These are phyloP conservation scores for Linnemannia elongata DNA, from an alignment of 192 early-diverging fungal genomes.

Conservation along the genomic window DNA sequence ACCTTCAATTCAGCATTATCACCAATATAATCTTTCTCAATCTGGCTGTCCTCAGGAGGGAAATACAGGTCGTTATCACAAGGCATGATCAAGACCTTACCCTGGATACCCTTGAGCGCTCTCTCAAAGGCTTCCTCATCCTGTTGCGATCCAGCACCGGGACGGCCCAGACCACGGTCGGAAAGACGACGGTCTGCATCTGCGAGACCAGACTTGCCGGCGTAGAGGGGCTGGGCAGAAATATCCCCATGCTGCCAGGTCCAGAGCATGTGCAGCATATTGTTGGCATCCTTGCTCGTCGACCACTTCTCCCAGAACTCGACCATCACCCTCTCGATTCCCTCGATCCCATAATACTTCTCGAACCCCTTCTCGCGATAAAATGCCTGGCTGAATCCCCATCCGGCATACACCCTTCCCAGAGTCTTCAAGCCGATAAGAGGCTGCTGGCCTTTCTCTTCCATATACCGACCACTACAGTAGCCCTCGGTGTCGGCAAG, in stretches of 20 bases:
- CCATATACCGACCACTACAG: conserved; percentile 24
- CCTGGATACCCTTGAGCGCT: conserved; percentile 29
- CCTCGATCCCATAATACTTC: conserved; percentile 27
- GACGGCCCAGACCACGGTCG: conserved; percentile 11
- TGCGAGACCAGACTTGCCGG: conserved; percentile 20
- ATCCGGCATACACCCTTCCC: conserved; percentile 33
- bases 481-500: conserved; percentile 28
- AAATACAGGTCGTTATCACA: conserved; percentile 27
- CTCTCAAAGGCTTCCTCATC: conserved; percentile 34
- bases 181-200: conserved; percentile 6
- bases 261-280: conserved; percentile 45
- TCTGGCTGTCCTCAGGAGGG: conserved; percentile 42
- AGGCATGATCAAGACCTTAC: conserved; percentile 32
- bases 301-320: conserved; percentile 47
- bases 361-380: conserved; percentile 44
- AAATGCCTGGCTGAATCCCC: conserved; percentile 43
- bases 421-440: conserved; percentile 22
- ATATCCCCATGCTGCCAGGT: conserved; percentile 34
- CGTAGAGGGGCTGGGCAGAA: conserved; percentile 31
- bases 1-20: conserved; percentile 35
- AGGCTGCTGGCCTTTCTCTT: conserved; percentile 28
- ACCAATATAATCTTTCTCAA: conserved; percentile 40
- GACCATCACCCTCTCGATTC: conserved; percentile 26
- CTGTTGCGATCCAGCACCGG: conserved; percentile 13
- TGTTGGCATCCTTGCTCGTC: conserved; percentile 39